Evolutionary conservation across 1,284 basidiomycete species (phyloP).

Genomic region (Serendipita sp.): DNA sequence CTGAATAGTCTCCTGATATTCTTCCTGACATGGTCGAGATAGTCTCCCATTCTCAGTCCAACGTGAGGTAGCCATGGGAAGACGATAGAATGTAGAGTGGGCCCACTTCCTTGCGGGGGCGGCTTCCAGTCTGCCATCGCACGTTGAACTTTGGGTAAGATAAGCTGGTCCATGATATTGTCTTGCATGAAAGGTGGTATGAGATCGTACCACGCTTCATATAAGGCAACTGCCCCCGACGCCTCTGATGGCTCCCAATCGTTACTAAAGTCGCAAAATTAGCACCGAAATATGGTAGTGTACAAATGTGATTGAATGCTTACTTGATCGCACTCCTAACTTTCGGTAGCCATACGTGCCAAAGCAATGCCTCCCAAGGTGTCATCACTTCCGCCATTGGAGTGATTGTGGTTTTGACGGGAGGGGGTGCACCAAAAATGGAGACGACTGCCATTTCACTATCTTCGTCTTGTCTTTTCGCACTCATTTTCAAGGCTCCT

Average conservation of each 20-base stretch:
- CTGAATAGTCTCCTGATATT: constrained; percentile 71
- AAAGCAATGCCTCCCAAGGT: constrained; percentile 85
- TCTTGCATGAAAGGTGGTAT: constrained; percentile 85
- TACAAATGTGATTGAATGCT: constrained; percentile 15
- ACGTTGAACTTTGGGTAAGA: constrained; percentile 80
- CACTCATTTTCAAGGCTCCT: constrained; percentile 44
- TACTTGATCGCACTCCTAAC: constrained; percentile 79
- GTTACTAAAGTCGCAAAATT: constrained; percentile 35
- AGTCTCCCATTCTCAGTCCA: constrained; percentile 60
- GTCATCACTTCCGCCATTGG: constrained; percentile 51
- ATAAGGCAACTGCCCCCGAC: constrained; percentile 62
- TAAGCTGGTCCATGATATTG: constrained; percentile 89
- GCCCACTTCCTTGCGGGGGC: constrained; percentile 28
- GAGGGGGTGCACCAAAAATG: background rate
- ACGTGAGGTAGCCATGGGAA: constrained; percentile 94
- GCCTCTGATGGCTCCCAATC: constrained; percentile 74
- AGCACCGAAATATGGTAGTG: background rate
- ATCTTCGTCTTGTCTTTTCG: background rate
- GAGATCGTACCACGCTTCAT: constrained; percentile 78
- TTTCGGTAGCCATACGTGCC: constrained; percentile 89
- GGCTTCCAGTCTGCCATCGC: constrained; percentile 77
- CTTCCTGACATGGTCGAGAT: constrained; percentile 74
- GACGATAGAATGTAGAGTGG: constrained; percentile 62
- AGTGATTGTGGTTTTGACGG: background rate
- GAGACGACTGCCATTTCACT: background rate